These are phyloP conservation scores for Malassezia caprae DNA, from an alignment of 1,284 basidiomycete species.

Conservation along the genomic window DNA sequence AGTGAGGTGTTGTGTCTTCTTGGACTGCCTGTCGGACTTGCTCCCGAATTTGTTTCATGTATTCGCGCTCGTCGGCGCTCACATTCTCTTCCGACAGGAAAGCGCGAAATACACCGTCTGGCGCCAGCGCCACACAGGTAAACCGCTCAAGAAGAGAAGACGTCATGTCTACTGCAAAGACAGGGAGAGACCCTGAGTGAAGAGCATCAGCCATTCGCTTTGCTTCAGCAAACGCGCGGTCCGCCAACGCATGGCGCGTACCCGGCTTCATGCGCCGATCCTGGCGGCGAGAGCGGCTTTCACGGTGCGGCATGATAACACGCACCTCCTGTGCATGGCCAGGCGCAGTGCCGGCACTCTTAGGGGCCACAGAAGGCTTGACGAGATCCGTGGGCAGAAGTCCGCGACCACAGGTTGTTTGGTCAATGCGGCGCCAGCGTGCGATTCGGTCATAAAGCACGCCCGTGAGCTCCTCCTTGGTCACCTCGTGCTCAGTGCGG, in stretches of 20 bases:
- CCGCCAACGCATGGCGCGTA: constrained; percentile 26
- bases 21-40: not conserved
- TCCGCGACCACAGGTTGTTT: not conserved
- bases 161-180: constrained; percentile 36
- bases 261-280: constrained; percentile 31
- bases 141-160: constrained; percentile 21
- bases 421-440: constrained; percentile 29
- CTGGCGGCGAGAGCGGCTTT: constrained; percentile 15
- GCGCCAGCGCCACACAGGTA: constrained; percentile 21
- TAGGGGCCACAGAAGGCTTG: not conserved
- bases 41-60: constrained; percentile 11
- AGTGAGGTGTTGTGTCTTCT: not conserved
- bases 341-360: not conserved
- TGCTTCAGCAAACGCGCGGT: constrained; percentile 32
- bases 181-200: constrained; percentile 27
- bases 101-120: constrained; percentile 24
- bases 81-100: constrained; percentile 23
- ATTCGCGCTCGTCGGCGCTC: constrained; percentile 36
- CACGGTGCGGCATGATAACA: constrained; percentile 2
- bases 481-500: constrained; percentile 36
- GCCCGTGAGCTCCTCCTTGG: constrained; percentile 27
- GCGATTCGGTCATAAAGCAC: constrained; percentile 35
- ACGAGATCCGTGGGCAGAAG: not conserved
- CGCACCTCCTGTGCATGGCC: constrained; percentile 5
- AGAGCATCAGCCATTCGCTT: constrained; percentile 27